Base-by-base conservation (phyloP, 2,329 filamentous ascomycete genomes). In the Karstenula rhodostoma region DNA sequence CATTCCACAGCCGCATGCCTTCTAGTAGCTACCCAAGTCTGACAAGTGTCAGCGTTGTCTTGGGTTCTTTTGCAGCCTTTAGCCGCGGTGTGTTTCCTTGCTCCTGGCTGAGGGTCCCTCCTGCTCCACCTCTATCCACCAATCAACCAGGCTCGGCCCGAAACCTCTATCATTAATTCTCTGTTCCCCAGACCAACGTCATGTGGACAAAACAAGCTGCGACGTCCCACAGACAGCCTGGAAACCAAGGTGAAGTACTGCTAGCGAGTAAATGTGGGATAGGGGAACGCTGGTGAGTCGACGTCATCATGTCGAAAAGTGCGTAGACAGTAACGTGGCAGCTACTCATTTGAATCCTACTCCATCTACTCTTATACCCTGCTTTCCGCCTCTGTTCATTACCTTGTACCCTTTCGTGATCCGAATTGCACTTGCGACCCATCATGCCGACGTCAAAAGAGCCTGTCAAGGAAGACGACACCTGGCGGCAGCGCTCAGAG, bases 401-500 rank as follows among this genome's bases (percentile, higher is more conserved):
- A 2, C 8, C n/a, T 23, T 37, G 19, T 23, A 25, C 32, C 37
- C 37, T 17, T 4, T n/a, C 17, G n/a, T 17, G 8, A 3, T n/a
- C 15, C n/a, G 17, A 19, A 42, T 19, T 8, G n/a, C 12, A 4
- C 10, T 25, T 19, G 44, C 27, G 9, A 19, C 10, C 2, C 27
- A 56, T n/a, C 8, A 67, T 71, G 67, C 22, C 62, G 35, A 44
- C 56, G 1, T 64, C 67, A 5, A 59, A 60, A 49, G 52, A 66
- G 49, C 58, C 62, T 6, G 53, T 62, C 27, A 52, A 52, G 19
- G 44, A 62, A 17, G 54, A 66, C 40, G 62, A 56, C 49, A 68
- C 68, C 42, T 69, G 62, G 62, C 67, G 63, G 5, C 66, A 71
- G 40, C 63, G 59, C 22, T 65, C 67, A 19, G 67, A 70, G 58